Percentiles rank a stretch among this genome's conserved stretches.
These are phyloP conservation scores for Neophaeococcomyces mojaviensis DNA, from an alignment of 2,329 filamentous ascomycete genomes.

Conservation along the genomic window DNA sequence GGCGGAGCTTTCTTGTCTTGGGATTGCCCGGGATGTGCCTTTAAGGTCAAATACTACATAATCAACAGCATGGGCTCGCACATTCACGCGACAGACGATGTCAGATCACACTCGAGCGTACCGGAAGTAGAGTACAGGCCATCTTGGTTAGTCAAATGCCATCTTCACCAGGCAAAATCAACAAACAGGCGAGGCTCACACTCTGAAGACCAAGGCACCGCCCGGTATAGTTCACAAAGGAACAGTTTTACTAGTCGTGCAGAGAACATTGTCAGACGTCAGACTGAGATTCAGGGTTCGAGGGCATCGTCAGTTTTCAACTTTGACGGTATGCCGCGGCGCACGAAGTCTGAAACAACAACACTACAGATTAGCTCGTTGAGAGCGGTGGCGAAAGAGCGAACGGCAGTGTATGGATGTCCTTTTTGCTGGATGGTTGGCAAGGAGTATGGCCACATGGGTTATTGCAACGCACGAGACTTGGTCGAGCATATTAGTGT, in stretches of 20 bases:
- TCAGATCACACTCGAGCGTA: constrained; percentile 14
- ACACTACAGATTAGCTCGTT: not conserved
- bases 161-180: constrained; percentile 16
- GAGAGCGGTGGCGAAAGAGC: not conserved
- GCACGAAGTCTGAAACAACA: constrained; percentile 1
- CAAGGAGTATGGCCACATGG: constrained; percentile 9
- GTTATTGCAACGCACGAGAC: constrained; percentile 14
- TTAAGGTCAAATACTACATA: constrained; percentile 21
- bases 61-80: constrained; percentile 14
- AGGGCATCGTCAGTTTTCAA: constrained; percentile 2
- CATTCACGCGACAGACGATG: constrained; percentile 20
- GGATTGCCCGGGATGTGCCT: constrained; percentile 22
- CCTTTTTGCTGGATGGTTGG: constrained; percentile 21
- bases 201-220: not conserved
- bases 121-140: constrained; percentile 18
- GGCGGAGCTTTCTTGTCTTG: constrained; percentile 21
- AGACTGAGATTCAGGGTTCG: not conserved
- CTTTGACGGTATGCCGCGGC: not conserved
- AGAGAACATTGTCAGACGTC: not conserved
- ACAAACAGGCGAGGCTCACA: constrained; percentile 3
- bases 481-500: constrained; percentile 18
- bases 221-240: not conserved
- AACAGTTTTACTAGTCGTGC: not conserved
- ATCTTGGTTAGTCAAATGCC: constrained; percentile 18
- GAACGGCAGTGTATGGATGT: constrained; percentile 18